Base-by-base conservation (phyloP, 306 rosid species). In the Myrica gale region DNA sequence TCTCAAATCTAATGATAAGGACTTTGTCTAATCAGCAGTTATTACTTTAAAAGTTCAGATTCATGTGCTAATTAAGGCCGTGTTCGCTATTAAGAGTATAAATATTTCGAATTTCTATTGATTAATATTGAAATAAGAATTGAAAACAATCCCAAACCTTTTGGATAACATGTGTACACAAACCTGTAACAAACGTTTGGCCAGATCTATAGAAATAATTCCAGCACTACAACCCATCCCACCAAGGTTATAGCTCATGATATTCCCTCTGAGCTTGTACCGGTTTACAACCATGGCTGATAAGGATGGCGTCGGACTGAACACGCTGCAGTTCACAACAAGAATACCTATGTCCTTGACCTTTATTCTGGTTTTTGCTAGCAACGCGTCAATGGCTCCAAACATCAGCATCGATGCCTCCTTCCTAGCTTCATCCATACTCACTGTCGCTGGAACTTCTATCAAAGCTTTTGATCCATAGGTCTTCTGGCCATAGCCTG, bases 181-280 rank as follows among this genome's bases (percentile, higher is more conserved):
- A 2, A 65, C 70, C 70, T 65, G 70, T 41, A 65, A 9, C 15
- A 65, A 42, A 6, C 70, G 70, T 65, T 65, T 41, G 48, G 70
- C 70, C 41, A 65, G 70, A 42, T 65, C 70, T 1, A 65, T 8
- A 9, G 70, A 41, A 41, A 65, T 4, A 13, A 65, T 23, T 41
- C 70, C 70, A 9, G 70, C 70, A 17, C 70, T 65, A 48, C 70
- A 42, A 13, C 70, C 70, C 70, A 65, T 65, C 21, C 70, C 70
- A 41, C 26, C 47, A 65, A 65, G 70, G 42, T 65, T 65, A 42
- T 65, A 65, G 48, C 50, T 65, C 70, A n/a, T 7, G 42, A 42
- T 65, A 48, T 9, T 17, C 26, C 50, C 70, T 65, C 70, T 17
- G 9, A 65, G 70, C 70, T 42, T 65, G 70, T 65, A 65, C 15